Evolutionary conservation across 768 basidiomycete species (phyloP), one percentile per base, ranked within the genome.

Genomic region (Mrakia gelida): DNA sequence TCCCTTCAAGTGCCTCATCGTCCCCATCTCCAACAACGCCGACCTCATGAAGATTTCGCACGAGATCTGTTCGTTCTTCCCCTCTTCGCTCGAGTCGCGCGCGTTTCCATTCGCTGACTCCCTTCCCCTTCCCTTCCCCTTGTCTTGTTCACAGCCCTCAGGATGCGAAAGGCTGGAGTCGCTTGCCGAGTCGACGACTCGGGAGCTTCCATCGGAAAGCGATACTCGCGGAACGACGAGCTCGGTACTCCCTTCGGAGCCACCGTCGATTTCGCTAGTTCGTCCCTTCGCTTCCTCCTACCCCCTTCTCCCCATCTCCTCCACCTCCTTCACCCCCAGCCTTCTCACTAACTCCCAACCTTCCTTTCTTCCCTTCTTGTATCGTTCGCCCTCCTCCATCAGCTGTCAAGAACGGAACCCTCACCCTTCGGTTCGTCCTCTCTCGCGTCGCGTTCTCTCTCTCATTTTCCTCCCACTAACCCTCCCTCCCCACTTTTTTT

Each of bases 161-260:
- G 95, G 84, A 87, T 98, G 82, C 91, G 97, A 80, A 88, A 88
- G 82, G 91, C 91, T 11, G 96, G 97, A 79, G 89, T 98, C 74
- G 93, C 94, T 83, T 91, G 93, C 70, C 89, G 95, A 73, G 95
- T 98, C 3, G 97, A 98, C 84, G 96, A 98, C 83, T 98, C 95
- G 32, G 92, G 91, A 81, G 91, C 92, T 49, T 91, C 93, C 11
- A 98, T 98, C 82, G 97, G 97, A 61, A 95, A 93, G 86, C 94
- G 96, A 21, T 98, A 98, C 85, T 90, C 97, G 18, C 90, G 97
- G 78, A 99, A 98, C 85, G 97, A 99, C 85, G 97, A 98, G 86
- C 89, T 99, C 65, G 97, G 97, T 80, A 98, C 97, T 43, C 97
- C 97, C 1, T 99, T 92, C 85, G 97, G 96, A 71, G 88, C 96